Evolutionary conservation across 2,329 filamentous ascomycete genomes (phyloP).

Genomic region (Dothiorella sarmentorum): DNA sequence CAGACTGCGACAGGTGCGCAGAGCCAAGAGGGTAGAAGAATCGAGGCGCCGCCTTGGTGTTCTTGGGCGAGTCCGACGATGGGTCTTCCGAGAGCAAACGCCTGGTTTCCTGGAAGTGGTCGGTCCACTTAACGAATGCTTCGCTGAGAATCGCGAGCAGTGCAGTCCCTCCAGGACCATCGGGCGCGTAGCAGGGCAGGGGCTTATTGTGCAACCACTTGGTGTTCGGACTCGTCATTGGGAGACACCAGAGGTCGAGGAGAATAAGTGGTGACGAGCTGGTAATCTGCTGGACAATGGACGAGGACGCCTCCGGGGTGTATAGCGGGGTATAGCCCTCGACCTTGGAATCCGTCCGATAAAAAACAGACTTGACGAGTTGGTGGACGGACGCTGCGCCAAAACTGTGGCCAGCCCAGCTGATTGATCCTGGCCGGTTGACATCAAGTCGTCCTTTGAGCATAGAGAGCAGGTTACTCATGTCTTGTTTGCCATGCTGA

Average conservation of each 20-base stretch:
- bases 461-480: slow-evolving; percentile 50
- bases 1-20: slow-evolving; percentile 79
- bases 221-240: slow-evolving; percentile 62
- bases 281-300: slow-evolving; percentile 64
- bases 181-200: slow-evolving; percentile 61
- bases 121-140: slow-evolving; percentile 73
- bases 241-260: slow-evolving; percentile 78
- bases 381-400: slow-evolving; percentile 72
- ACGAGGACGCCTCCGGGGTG: slow-evolving; percentile 52
- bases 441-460: slow-evolving; percentile 65
- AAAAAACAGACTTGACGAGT: slow-evolving; percentile 72
- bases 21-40: slow-evolving; percentile 71
- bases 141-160: slow-evolving; percentile 71
- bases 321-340: slow-evolving; percentile 59
- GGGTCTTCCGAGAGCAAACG: slow-evolving; percentile 60
- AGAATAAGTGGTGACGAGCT: slow-evolving; percentile 63
- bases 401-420: slow-evolving; percentile 78
- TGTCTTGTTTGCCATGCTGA: slow-evolving; percentile 31
- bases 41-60: slow-evolving; percentile 50
- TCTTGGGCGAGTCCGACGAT: slow-evolving; percentile 36
- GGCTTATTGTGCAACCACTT: slow-evolving; percentile 67
- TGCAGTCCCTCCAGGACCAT: slow-evolving; percentile 49
- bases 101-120: slow-evolving; percentile 68
- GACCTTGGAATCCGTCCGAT: slow-evolving; percentile 18
- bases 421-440: slow-evolving; percentile 66